Evolutionary conservation across 805 yeast species (phyloP).

Genomic region (Lipomyces japonicus): DNA sequence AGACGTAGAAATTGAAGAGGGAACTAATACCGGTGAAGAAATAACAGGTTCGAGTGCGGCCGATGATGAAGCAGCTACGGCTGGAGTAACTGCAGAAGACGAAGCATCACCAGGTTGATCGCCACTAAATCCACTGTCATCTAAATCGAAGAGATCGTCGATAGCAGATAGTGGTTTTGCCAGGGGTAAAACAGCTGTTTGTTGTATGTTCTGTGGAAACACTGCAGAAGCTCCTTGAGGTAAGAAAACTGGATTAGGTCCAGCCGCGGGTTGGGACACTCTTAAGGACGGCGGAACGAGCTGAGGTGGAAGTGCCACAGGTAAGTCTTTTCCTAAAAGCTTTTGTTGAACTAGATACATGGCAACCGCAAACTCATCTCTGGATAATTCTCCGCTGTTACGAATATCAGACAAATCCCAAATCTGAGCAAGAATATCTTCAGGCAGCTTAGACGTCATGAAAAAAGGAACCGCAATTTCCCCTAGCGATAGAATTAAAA

Average conservation of each 20-base stretch:
- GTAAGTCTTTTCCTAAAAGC: conserved; percentile 72
- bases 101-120: conserved; percentile 33
- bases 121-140: conserved; percentile 42
- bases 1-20: conserved; percentile 18
- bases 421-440: conserved; percentile 76
- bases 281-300: conserved; percentile 41
- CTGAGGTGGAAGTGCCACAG: conserved; percentile 69
- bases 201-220: conserved; percentile 29
- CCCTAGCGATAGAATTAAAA: conserved; percentile 42
- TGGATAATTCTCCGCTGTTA: conserved; percentile 76
- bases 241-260: conserved; percentile 2
- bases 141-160: conserved; percentile 61
- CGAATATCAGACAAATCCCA: conserved; percentile 95
- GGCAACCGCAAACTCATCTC: conserved; percentile 85
- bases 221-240: conserved; percentile 1
- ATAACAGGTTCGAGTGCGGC: not conserved
- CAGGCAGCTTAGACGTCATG: conserved; percentile 80
- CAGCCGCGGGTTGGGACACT: conserved; percentile 8
- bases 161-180: conserved; percentile 46
- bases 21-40: conserved; percentile 31
- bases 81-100: conserved; percentile 39
- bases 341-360: conserved; percentile 87
- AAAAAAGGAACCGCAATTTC: conserved; percentile 83
- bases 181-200: conserved; percentile 39
- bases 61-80: not conserved